Evolutionary conservation across 257 asterid genomes (phyloP).

Genomic region (Plantago major): DNA sequence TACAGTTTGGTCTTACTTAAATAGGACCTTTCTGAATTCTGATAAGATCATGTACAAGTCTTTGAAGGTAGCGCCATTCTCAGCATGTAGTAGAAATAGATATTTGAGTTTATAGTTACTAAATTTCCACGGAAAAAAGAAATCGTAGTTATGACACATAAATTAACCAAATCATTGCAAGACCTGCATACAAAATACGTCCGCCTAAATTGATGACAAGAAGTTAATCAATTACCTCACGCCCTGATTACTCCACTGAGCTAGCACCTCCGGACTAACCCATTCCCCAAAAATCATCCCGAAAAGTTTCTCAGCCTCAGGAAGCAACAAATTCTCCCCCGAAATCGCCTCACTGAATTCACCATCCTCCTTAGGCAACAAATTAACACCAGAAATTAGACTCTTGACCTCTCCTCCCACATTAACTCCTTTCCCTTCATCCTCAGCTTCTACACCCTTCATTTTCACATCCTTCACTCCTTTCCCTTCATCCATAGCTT

Average conservation of each 20-base stretch:
- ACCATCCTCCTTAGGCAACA: conserved; percentile 50
- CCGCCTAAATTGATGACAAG: not conserved
- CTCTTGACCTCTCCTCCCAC: conserved; percentile 20
- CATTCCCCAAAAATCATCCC: conserved; percentile 62
- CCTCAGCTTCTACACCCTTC: conserved; percentile 21
- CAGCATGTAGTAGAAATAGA: not conserved
- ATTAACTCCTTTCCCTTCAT: conserved; percentile 32
- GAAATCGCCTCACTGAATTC: conserved; percentile 52
- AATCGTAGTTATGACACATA: not conserved
- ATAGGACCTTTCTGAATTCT: no score
- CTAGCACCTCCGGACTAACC: conserved; percentile 69
- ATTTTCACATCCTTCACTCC: conserved; percentile 32
- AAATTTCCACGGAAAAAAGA: not conserved
- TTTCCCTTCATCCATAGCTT: conserved; percentile 23
- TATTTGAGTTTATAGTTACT: not conserved
- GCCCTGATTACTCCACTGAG: conserved; percentile 98
- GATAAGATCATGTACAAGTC: no score
- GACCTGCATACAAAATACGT: not conserved
- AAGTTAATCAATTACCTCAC: conserved; percentile 49
- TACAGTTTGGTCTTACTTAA: no score
- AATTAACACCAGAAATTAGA: conserved; percentile 25
- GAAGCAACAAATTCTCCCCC: conserved; percentile 37
- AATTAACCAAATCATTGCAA: conserved; percentile 1
- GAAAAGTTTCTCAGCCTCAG: conserved; percentile 70
- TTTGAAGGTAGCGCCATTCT: no score